A percentile compares a stretch with the other conserved stretches of the same genome.
Evolutionary conservation across 192 early-diverging fungal species (phyloP).

Genomic region (Allomyces macrogynus): DNA sequence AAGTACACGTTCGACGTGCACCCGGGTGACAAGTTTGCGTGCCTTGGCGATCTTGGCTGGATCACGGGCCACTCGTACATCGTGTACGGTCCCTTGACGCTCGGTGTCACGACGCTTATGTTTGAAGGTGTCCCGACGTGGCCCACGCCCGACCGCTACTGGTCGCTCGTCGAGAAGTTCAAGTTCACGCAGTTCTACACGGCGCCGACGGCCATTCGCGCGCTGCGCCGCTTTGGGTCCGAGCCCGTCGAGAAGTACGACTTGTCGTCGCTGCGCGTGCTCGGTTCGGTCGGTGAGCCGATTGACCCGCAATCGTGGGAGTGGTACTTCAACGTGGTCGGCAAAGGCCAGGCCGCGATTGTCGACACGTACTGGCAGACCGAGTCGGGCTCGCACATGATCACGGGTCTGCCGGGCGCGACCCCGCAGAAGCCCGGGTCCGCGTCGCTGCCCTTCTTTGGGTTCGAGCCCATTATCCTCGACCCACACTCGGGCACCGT

Average conservation of each 20-base stretch:
- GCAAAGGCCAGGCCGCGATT: conserved; percentile 61
- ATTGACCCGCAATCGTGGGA: conserved; percentile 96
- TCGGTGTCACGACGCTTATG: conserved; percentile 76
- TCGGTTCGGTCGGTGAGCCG: conserved; percentile 91
- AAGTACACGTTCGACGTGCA: conserved; percentile 95
- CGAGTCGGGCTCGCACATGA: conserved; percentile 82
- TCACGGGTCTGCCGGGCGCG: conserved; percentile 79
- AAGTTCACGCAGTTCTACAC: conserved; percentile 96
- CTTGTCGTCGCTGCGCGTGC: conserved; percentile 62
- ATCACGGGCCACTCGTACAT: conserved; percentile 78
- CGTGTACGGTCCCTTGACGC: conserved; percentile 71
- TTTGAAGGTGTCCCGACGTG: conserved; percentile 92
- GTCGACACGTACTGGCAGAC: conserved; percentile 94
- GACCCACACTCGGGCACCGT: conserved; percentile 69
- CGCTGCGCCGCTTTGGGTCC: conserved; percentile 73
- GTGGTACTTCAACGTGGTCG: conserved; percentile 89
- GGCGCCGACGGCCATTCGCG: conserved; percentile 90
- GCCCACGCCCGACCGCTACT: conserved; percentile 61
- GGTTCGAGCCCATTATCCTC: conserved; percentile 67
- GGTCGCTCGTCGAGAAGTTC: conserved; percentile 69
- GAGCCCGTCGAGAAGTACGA: conserved; percentile 54
- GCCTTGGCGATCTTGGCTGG: conserved; percentile 91
- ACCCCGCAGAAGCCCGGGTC: conserved; percentile 81
- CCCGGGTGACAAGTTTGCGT: conserved; percentile 66
- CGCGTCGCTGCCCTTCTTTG: conserved; percentile 93